Conservation (phyloP, 495 filamentous ascomycete species). For the Annulohypoxylon bovei region DNA sequence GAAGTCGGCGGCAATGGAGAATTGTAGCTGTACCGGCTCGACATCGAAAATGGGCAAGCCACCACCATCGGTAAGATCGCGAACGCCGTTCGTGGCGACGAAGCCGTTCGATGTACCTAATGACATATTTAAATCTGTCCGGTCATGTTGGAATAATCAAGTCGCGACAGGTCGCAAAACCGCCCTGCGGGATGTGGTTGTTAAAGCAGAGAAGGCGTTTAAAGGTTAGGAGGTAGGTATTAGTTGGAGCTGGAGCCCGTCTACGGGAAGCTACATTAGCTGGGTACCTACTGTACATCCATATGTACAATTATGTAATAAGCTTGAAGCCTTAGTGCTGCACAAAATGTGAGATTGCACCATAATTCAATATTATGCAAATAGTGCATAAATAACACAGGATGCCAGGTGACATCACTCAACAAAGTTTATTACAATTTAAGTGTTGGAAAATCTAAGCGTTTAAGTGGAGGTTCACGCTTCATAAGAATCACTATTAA, state of each 20-base stretch:
- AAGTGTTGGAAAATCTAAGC: no score
- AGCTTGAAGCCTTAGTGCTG: no score
- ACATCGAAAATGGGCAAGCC: constrained; percentile 89
- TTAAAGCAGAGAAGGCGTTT: constrained; percentile 2
- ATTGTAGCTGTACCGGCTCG: constrained; percentile 88
- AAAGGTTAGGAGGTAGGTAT: constrained; percentile 17
- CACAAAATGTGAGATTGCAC: not conserved
- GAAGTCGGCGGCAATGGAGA: constrained; percentile 90
- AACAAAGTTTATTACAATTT: not conserved
- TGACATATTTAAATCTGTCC: constrained; percentile 52
- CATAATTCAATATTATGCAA: constrained; percentile 2
- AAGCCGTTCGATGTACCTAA: constrained; percentile 61
- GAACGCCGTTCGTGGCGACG: constrained; percentile 56
- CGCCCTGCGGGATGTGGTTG: constrained; percentile 5
- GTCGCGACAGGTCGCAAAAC: constrained; percentile 32
- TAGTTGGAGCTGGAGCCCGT: not conserved
- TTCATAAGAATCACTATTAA: no score
- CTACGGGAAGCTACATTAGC: not conserved
- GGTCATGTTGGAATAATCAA: constrained; percentile 29
- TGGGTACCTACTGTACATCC: not conserved
- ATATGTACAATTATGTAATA: not conserved
- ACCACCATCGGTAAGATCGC: constrained; percentile 67
- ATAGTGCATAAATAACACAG: constrained; percentile 7
- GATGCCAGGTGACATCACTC: not conserved
- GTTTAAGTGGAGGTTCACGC: no score